Conservation (phyloP, 768 basidiomycete genomes). For the Mycena rosella region DNA sequence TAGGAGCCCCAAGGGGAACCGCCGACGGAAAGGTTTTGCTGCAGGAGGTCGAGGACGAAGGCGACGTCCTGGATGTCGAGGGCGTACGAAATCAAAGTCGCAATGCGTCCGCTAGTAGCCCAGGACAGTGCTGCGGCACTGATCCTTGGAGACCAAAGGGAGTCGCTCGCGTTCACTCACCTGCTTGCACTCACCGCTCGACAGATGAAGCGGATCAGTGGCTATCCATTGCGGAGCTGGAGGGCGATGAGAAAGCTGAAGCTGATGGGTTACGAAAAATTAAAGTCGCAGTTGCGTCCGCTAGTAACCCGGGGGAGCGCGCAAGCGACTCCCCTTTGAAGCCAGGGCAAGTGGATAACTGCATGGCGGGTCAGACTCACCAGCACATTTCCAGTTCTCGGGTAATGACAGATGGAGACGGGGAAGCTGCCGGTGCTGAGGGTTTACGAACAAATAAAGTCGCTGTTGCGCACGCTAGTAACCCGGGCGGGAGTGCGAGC, state of each 20-base stretch:
- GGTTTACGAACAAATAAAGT: conserved; percentile 25
- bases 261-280: conserved; percentile 25
- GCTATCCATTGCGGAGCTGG: conserved; percentile 4
- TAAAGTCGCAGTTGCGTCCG: conserved; percentile 21
- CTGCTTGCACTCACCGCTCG: conserved; percentile 10
- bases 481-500: conserved; percentile 17
- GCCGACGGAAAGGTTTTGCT: neutral
- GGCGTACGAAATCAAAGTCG: conserved; percentile 17
- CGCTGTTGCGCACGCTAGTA: conserved; percentile 21
- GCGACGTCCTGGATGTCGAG: neutral
- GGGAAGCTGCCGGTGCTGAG: conserved; percentile 7
- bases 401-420: neutral
- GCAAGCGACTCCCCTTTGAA: conserved; percentile 12
- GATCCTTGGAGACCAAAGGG: conserved; percentile 17
- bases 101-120: conserved; percentile 25
- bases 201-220: conserved; percentile 6
- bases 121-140: conserved; percentile 22
- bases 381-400: conserved; percentile 3
- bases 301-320: conserved; percentile 22
- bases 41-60: neutral
- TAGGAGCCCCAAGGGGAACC: neutral
- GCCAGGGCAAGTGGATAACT: conserved; percentile 1
- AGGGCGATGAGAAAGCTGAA: neutral
- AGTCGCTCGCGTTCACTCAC: neutral
- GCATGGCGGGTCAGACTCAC: neutral